Base-by-base conservation (phyloP, 2,329 filamentous ascomycete genomes). In the Fusarium bactridioides region DNA sequence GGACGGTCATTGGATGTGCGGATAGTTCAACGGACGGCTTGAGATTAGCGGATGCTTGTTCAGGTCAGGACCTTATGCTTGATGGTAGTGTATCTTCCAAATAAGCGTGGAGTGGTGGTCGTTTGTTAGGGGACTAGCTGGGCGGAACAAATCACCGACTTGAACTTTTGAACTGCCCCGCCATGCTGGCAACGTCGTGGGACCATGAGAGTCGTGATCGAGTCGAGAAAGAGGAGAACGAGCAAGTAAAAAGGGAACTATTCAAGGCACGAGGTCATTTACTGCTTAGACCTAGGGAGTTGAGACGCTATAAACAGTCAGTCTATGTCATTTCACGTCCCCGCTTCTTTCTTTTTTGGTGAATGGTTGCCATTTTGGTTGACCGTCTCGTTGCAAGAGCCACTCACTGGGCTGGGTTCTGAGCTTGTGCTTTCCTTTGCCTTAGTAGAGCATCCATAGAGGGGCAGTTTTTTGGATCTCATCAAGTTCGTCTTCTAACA, bases 11-110 rank as follows among this genome's bases (percentile, higher is more conserved):
- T 81, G 80, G 80, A 62, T 59, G 69, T 48, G 48, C 54, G 54
- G 59, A 68, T 57, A 58, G 50, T 72, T 65, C 63, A 64, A 72
- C 60, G 63, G 73, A 72, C 64, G 56, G 69, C 67, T 70, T 54
- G 62, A 77, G 66, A 76, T 78, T 78, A 78, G 76, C 64, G 72
- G 72, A 77, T 70, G 76, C 71, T 74, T 74, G 67, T 76, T 73
- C 61, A 55, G 57, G 53, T 73, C 61, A 55, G 57, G 53, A 38
- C 33, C 23, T 50, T 59, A 35, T 43, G 62, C 11, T 41, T 57
- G 48, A 27, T 67, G 61, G 33, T 56, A 19, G 18, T 9, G n/a
- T 59, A 55, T 50, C 64, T 53, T 43, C 6, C 9, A 1, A 11
- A 1, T 4, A 10, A 5, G 8, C 1, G 9, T 9, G 3, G 27